Base-by-base conservation (phyloP, 2,329 filamentous ascomycete species). In the Hymenotorrendiella dingleyae region DNA sequence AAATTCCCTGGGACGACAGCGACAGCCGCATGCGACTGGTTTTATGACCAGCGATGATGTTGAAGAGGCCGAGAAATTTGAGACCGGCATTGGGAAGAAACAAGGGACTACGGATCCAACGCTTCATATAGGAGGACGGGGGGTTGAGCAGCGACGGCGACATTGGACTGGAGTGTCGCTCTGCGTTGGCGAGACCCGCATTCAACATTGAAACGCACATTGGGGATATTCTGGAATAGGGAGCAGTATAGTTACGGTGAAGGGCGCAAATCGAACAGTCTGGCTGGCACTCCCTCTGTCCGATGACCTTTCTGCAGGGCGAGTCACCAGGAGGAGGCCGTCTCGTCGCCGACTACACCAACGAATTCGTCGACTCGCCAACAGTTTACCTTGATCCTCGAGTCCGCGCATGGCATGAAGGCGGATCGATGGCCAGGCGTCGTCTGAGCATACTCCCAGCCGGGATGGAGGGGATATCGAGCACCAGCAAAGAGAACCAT, bases 401-500 rank as follows among this genome's bases (percentile, higher is more conserved):
- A 37, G 37, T 36, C 39, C 30, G 33, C 35, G 42, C 37, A 45
- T 48, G 51, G 43, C 43, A 57, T 54, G 48, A 50, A 37, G 46
- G 36, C 32, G 37, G 38, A 52, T 54, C 49, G 36, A 58, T 57
- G 53, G 46, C 43, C 42, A 52, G 43, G 38, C 47, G 53, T 45
- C 51, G 53, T 30, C 67, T 71, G 66, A 70, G 62, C 58, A 57
- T 64, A 41, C 60, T 64, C 52, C 64, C 67, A 49, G 61, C 63
- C 53, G 65, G 65, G 53, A 72, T 73, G 69, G 69, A 72, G 55
- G 65, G 63, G 59, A 64, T 60, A 53, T 56, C 60, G n/a, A n/a
- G n/a, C n/a, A n/a, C n/a, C n/a, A n/a, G n/a, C n/a, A n/a, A n/a
- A n/a, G n/a, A n/a, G n/a, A n/a, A n/a, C n/a, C n/a, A n/a, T n/a